These are phyloP conservation scores for Aspergillus felis DNA, from an alignment of 2,329 filamentous ascomycete species.

Conservation along the genomic window DNA sequence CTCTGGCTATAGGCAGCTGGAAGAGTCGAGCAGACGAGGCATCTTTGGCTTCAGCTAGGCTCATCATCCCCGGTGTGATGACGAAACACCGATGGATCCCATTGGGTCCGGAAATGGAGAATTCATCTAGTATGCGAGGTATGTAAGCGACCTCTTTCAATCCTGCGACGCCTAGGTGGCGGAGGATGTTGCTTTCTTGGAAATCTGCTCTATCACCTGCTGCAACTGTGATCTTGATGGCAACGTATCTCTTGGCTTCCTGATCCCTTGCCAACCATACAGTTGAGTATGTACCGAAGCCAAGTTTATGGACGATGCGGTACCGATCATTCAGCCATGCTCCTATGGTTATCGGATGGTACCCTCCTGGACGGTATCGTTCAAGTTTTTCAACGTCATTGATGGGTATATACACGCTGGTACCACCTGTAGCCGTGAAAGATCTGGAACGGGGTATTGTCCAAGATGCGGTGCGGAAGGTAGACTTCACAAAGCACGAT, in stretches of 20 bases:
- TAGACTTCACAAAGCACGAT: too few species aligned
- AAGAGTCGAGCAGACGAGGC: conserved; percentile 13
- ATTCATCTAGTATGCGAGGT: conserved; percentile 14
- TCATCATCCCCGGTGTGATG: conserved; percentile 16
- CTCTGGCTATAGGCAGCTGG: conserved; percentile 13
- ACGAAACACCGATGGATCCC: conserved; percentile 18
- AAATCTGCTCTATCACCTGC: background rate
- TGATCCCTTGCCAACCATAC: conserved; percentile 40
- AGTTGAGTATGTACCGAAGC: conserved; percentile 42
- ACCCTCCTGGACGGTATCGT: conserved; percentile 36
- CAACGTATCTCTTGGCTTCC: conserved; percentile 3
- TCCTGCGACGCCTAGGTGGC: background rate
- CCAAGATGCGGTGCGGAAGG: too few species aligned
- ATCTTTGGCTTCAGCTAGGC: conserved; percentile 17
- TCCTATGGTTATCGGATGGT: conserved; percentile 41
- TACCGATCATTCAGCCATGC: conserved; percentile 40
- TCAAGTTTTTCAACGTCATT: conserved; percentile 13
- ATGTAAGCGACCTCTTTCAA: conserved; percentile 1
- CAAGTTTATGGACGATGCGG: conserved; percentile 42
- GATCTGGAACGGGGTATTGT: too few species aligned
- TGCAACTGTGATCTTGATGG: background rate
- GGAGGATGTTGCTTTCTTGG: conserved; percentile 1
- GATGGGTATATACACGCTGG: background rate
- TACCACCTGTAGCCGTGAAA: too few species aligned
- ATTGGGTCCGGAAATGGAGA: conserved; percentile 17